Evolutionary conservation across 306 rosid genomes (phyloP).

Genomic region (Ceratonia siliqua): DNA sequence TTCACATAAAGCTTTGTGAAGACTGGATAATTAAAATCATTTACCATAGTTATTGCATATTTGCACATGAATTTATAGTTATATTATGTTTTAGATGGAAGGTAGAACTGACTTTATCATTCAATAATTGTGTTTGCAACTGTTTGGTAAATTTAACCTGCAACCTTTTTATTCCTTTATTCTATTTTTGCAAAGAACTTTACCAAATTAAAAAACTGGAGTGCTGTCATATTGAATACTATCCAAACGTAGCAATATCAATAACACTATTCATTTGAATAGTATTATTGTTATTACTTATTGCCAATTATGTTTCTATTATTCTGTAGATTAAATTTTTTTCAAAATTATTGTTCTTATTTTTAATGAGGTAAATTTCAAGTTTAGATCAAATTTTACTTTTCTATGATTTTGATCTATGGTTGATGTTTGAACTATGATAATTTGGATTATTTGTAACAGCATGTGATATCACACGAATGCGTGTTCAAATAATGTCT

Average conservation of each 20-base stretch:
- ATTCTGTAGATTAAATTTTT: background rate
- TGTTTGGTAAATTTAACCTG: background rate
- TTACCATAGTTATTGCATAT: background rate
- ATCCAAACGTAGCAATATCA: too few relatives aligned
- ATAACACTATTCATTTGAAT: too few relatives aligned
- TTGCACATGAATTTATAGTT: background rate
- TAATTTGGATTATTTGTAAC: background rate
- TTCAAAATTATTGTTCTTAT: background rate
- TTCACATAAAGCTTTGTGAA: background rate
- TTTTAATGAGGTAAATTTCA: slow-evolving; percentile 12
- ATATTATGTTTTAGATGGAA: background rate
- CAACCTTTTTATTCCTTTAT: background rate
- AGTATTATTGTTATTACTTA: background rate
- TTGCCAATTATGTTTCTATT: slow-evolving; percentile 4
- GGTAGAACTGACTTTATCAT: background rate
- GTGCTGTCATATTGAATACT: background rate
- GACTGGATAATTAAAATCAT: background rate
- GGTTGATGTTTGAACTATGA: background rate
- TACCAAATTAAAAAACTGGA: background rate
- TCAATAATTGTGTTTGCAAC: background rate
- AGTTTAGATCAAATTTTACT: slow-evolving; percentile 12
- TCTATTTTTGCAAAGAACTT: background rate
- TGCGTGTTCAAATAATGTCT: background rate
- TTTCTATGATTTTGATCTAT: slow-evolving; percentile 17
- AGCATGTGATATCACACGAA: background rate